A percentile compares a stretch with the other conserved stretches of the same genome.
Evolutionary conservation across 371 early-diverging fungal species (phyloP).

Genomic region (Dinochytrium kinnereticum): DNA sequence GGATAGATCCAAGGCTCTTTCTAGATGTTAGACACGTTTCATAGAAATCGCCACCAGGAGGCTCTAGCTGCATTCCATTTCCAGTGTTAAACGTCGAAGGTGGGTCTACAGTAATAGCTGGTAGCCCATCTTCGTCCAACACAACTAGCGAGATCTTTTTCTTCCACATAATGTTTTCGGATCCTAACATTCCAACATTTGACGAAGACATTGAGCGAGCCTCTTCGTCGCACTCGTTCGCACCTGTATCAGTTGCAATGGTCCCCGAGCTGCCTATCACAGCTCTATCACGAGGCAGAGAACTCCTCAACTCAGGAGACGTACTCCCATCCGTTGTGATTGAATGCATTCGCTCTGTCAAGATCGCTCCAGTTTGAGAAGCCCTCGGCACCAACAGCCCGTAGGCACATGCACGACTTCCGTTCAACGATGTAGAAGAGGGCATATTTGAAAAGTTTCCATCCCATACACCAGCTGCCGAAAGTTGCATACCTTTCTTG

Average conservation of each 20-base stretch:
- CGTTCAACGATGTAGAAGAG: neutral
- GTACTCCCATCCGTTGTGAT: neutral
- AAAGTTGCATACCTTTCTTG: neutral
- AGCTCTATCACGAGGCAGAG: neutral
- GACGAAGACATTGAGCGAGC: neutral
- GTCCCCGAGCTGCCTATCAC: slow-evolving; percentile 4
- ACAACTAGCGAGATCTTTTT: slow-evolving; percentile 12
- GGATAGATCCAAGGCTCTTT: neutral
- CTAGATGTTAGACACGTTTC: neutral
- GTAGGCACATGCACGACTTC: neutral
- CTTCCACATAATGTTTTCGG: neutral
- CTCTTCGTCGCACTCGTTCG: neutral
- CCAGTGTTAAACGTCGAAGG: neutral
- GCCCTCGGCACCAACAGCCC: neutral
- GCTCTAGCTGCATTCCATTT: neutral
- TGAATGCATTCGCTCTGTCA: too few relatives aligned
- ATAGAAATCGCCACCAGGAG: neutral
- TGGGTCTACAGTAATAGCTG: slow-evolving; percentile 10
- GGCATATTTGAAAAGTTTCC: neutral
- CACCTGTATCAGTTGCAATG: neutral
- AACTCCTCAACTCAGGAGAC: neutral
- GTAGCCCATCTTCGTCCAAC: slow-evolving; percentile 1
- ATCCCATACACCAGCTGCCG: neutral
- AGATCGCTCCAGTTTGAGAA: neutral
- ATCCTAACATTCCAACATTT: neutral